These are phyloP conservation scores for Solanum hybrid DNA, from an alignment of 305 asterid species.

Conservation along the genomic window DNA sequence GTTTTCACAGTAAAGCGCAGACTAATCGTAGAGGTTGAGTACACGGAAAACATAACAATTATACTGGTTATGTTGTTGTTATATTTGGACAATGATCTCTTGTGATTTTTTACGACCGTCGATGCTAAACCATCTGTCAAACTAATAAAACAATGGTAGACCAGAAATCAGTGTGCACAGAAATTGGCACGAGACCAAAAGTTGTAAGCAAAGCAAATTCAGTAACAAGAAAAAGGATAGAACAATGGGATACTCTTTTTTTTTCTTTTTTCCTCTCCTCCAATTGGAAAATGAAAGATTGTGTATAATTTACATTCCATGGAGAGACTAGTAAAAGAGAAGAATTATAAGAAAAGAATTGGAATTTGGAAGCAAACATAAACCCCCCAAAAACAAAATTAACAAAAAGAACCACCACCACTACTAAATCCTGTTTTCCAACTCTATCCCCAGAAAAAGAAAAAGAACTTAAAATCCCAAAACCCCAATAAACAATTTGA, in stretches of 20 bases:
- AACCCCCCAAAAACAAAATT: conserved; percentile 10
- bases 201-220: neutral
- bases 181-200: neutral
- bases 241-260: neutral
- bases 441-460: conserved; percentile 5
- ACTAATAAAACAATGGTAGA: neutral
- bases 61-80: neutral
- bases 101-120: neutral
- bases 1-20: neutral
- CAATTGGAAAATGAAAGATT: conserved; percentile 17
- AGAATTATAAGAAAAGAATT: neutral
- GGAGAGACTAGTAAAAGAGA: conserved; percentile 3
- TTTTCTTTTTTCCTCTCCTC: neutral
- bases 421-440: conserved; percentile 6
- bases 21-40: neutral
- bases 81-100: neutral
- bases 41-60: neutral
- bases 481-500: conserved; percentile 14
- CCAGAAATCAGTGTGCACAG: neutral
- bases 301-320: conserved; percentile 24
- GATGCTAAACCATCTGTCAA: neutral
- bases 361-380: conserved; percentile 4
- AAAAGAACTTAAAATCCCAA: neutral
- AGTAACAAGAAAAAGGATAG: neutral
- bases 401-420: conserved; percentile 2